Evolutionary conservation across 208 protist genomes (phyloP).

Genomic region (Perkinsela sp.): DNA sequence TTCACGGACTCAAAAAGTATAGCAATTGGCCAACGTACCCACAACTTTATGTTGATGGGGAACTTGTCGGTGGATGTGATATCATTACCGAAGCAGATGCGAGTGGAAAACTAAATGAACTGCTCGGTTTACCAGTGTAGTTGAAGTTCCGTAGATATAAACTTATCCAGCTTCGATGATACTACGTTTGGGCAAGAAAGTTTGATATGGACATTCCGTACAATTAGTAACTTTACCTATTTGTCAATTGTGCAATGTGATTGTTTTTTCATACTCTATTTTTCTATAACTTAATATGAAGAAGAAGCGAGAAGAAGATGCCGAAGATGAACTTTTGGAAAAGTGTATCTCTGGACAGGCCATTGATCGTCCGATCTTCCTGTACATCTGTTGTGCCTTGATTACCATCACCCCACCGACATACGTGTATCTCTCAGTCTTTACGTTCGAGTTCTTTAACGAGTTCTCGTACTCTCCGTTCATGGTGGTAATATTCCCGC

Average conservation of each 20-base stretch:
- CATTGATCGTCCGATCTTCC: background rate
- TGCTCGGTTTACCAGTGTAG: too few species aligned
- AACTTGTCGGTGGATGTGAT: slow-evolving; percentile 67
- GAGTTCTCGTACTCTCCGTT: background rate
- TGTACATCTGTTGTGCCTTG: background rate
- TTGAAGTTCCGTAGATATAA: too few species aligned
- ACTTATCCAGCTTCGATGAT: too few species aligned
- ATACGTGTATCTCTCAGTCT: background rate
- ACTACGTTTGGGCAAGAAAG: too few species aligned
- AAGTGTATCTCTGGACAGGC: background rate
- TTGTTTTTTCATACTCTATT: slow-evolving; percentile 1
- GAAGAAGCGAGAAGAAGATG: background rate
- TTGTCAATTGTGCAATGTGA: too few species aligned
- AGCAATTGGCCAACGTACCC: slow-evolving; percentile 73
- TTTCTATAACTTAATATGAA: background rate
- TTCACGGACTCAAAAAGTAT: slow-evolving; percentile 52
- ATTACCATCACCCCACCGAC: background rate
- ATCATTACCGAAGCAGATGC: slow-evolving; percentile 51
- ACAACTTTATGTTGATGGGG: slow-evolving; percentile 69
- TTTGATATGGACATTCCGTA: too few species aligned
- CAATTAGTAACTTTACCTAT: too few species aligned
- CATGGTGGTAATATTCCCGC: background rate
- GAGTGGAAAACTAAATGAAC: slow-evolving; percentile 29
- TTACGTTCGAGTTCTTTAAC: background rate
- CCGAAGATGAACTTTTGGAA: background rate